A percentile compares a stretch with the other conserved stretches of the same genome.
phyloP scores from a whole-genome alignment of 2,329 filamentous ascomycete genomes.

The Rhynchosporium secalis region DNA sequence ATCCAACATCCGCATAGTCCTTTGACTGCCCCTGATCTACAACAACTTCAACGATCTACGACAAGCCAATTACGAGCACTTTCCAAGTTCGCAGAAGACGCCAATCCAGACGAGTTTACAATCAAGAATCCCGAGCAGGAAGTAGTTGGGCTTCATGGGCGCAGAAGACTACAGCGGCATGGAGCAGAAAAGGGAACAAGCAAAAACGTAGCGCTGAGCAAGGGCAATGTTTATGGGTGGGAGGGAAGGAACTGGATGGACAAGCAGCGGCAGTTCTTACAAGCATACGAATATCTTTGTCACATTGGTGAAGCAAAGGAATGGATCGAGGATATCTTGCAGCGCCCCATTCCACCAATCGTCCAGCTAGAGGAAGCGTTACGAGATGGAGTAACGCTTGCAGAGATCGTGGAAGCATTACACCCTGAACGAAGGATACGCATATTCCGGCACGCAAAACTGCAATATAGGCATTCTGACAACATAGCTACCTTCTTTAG shows the following conservation, averaged over 20 bases:
- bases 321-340: constrained; percentile 94
- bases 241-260: constrained; percentile 96
- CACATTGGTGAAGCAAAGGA: constrained; percentile 99
- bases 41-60: constrained; percentile 81
- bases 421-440: constrained; percentile 73
- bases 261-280: constrained; percentile 91
- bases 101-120: constrained; percentile 75
- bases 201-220: constrained; percentile 48
- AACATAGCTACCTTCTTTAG: constrained; percentile 97
- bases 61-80: constrained; percentile 87
- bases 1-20: constrained; percentile 43
- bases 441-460: constrained; percentile 81
- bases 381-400: constrained; percentile 88
- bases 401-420: constrained; percentile 88
- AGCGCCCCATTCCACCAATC: constrained; percentile 83
- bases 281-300: constrained; percentile 97
- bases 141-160: constrained; percentile 82
- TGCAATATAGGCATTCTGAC: constrained; percentile 95
- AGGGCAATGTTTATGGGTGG: constrained; percentile 64
- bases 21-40: constrained; percentile 70
- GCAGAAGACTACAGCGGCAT: constrained; percentile 76
- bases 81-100: constrained; percentile 77
- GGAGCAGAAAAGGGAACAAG: constrained; percentile 47
- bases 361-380: constrained; percentile 91
- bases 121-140: constrained; percentile 78